Evolutionary conservation across 768 basidiomycete species (phyloP), one percentile per base, ranked within the genome.

Genomic region (Russula vinacea): DNA sequence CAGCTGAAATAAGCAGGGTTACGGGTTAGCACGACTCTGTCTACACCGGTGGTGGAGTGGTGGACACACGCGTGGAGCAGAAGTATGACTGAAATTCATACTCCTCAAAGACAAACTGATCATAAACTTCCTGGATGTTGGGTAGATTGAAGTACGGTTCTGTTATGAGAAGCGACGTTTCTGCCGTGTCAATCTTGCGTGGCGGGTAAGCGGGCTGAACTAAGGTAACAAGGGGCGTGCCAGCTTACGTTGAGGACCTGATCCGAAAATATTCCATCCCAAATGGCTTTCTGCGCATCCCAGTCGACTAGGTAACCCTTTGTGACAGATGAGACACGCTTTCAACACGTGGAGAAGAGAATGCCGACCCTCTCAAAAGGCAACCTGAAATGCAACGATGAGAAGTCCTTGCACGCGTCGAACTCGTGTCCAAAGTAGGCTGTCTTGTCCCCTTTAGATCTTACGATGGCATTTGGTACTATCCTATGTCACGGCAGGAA

Each of bases 31-130:
- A 62, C 44, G 68, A 71, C 68, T 67, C 64, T 61, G 62, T 60
- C 60, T 65, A 70, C 58, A 60, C 22, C 47, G 44, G 49, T 39
- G 44, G 58, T 62, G 61, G 32, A 2, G 29, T 29, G 29, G 58
- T 59, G 53, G 26, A 79, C 90, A 73, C 76, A 96, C 95, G 88
- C 58, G 92, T 85, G 71, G 86, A 86, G 33, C 94, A 83, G 71
- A 84, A 80, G 73, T 91, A 94, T 53, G 90, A 85, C 53, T 82
- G 79, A 72, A 96, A 97, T 70, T 95, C 94, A 77, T 94, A 98
- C 76, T 98, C 94, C 73, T 98, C 95, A 70, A 97, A 98, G 2
- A 96, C 80, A 73, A 98, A 90, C 75, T 98, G 93, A 73, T 98
- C 95, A 70, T 95, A 94, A 39, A 91, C 83, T 32, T 94, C 91